Evolutionary conservation across 225 moss, liverwort and hornwort genomes (phyloP).

Genomic region (Thuidium tamariscinum): DNA sequence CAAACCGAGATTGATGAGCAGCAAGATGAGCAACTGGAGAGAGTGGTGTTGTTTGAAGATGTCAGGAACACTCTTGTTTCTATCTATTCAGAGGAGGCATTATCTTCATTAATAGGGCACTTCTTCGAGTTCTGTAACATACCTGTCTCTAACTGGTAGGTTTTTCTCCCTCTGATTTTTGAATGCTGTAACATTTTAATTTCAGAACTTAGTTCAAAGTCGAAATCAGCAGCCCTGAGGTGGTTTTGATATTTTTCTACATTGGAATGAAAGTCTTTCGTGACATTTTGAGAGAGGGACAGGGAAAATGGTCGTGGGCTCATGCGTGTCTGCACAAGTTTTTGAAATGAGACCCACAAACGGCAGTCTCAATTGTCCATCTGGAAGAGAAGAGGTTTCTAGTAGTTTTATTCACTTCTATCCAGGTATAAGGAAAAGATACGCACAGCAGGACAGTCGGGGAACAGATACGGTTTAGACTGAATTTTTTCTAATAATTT

Average conservation of each 20-base stretch:
- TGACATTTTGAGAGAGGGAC: not conserved
- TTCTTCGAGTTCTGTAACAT: constrained; percentile 74
- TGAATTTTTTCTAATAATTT: not conserved
- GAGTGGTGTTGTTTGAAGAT: constrained; percentile 80
- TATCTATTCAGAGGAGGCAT: constrained; percentile 48
- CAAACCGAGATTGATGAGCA: constrained; percentile 30
- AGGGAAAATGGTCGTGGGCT: not conserved
- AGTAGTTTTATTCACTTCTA: not conserved
- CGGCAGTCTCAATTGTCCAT: not conserved
- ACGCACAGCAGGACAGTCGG: not conserved
- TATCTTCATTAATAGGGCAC: constrained; percentile 42
- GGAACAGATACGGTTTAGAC: not conserved
- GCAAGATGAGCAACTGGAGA: constrained; percentile 64
- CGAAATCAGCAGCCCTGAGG: not conserved
- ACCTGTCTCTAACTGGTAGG: constrained; percentile 64
- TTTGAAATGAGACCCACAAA: not conserved
- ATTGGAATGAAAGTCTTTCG: not conserved
- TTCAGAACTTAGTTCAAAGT: not conserved
- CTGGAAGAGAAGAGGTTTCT: not conserved
- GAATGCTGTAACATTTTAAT: not conserved
- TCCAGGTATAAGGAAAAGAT: not conserved
- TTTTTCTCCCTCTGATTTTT: not conserved
- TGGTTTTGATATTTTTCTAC: not conserved
- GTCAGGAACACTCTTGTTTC: constrained; percentile 60
- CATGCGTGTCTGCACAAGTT: not conserved